Evolutionary conservation across 495 filamentous ascomycete species (phyloP).

Genomic region (Tetracladium marchalianum): DNA sequence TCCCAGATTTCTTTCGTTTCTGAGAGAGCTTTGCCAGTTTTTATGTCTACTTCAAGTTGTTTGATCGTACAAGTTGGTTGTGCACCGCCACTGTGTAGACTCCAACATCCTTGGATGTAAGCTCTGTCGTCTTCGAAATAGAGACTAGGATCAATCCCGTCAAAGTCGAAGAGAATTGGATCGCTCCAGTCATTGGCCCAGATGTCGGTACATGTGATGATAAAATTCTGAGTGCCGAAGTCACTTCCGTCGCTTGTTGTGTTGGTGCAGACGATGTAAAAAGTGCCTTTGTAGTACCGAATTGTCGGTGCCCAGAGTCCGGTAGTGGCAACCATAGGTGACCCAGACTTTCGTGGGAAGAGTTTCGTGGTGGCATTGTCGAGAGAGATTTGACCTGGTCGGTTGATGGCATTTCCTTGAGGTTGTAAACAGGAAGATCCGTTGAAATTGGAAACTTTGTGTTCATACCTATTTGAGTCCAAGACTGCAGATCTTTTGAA

Average conservation of each 20-base stretch:
- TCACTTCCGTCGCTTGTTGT: neutral
- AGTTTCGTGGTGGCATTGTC: slow-evolving; percentile 2
- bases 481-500: slow-evolving; percentile 24
- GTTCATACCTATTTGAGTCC: slow-evolving; percentile 20
- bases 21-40: slow-evolving; percentile 26
- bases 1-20: slow-evolving; percentile 40
- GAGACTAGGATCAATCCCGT: slow-evolving; percentile 33
- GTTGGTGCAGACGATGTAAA: slow-evolving; percentile 23
- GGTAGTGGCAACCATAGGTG: slow-evolving; percentile 31
- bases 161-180: slow-evolving; percentile 23
- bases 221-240: slow-evolving; percentile 13
- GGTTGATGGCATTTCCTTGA: slow-evolving; percentile 26
- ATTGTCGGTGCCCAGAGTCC: slow-evolving; percentile 36
- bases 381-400: slow-evolving; percentile 30
- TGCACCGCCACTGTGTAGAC: slow-evolving; percentile 14
- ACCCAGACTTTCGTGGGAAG: neutral
- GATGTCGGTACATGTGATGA: slow-evolving; percentile 20
- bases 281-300: slow-evolving; percentile 26
- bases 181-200: slow-evolving; percentile 21
- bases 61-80: slow-evolving; percentile 26
- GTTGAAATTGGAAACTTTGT: too few species aligned
- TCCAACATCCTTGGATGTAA: slow-evolving; percentile 29
- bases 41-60: slow-evolving; percentile 33
- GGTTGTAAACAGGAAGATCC: too few species aligned
- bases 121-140: slow-evolving; percentile 40